Evolutionary conservation across 169 alveolate genomes (phyloP).

Genomic region (Eimeria sp.): DNA sequence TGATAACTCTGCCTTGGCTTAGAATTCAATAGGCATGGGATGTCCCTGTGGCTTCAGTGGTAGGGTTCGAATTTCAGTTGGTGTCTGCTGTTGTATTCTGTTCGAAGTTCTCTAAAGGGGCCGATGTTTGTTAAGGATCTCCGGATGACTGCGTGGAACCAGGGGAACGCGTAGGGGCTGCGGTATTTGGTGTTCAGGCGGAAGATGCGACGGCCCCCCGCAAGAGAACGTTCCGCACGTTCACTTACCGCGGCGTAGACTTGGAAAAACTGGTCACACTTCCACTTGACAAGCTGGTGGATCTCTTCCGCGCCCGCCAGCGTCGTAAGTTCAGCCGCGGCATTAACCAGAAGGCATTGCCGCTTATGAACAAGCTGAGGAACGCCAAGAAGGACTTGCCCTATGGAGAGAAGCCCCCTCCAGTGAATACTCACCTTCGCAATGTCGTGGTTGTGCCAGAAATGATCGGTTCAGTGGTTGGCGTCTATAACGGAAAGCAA

Average conservation of each 20-base stretch:
- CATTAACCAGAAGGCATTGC: slow-evolving; percentile 92
- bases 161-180: background rate
- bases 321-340: slow-evolving; percentile 96
- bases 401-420: slow-evolving; percentile 97
- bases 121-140: background rate
- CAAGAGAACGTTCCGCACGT: slow-evolving; percentile 99
- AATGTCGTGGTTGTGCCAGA: slow-evolving; percentile 98
- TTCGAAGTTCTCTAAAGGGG: too few relatives aligned
- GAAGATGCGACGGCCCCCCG: slow-evolving; percentile 87
- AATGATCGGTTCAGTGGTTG: slow-evolving; percentile 99
- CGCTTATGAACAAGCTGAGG: slow-evolving; percentile 97
- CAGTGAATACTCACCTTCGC: slow-evolving; percentile 97
- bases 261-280: slow-evolving; percentile 93
- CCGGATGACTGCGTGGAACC: too few relatives aligned
- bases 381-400: slow-evolving; percentile 92
- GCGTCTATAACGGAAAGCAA: slow-evolving; percentile 98
- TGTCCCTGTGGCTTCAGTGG: too few relatives aligned
- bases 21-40: too few relatives aligned
- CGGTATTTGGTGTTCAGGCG: slow-evolving; percentile 62
- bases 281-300: slow-evolving; percentile 96
- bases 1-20: background rate
- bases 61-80: background rate
- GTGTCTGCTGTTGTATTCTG: background rate
- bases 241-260: slow-evolving; percentile 98
- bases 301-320: slow-evolving; percentile 97